Evolutionary conservation across 192 early-diverging fungal genomes (phyloP).

Genomic region (Linnemannia schmuckeri): DNA sequence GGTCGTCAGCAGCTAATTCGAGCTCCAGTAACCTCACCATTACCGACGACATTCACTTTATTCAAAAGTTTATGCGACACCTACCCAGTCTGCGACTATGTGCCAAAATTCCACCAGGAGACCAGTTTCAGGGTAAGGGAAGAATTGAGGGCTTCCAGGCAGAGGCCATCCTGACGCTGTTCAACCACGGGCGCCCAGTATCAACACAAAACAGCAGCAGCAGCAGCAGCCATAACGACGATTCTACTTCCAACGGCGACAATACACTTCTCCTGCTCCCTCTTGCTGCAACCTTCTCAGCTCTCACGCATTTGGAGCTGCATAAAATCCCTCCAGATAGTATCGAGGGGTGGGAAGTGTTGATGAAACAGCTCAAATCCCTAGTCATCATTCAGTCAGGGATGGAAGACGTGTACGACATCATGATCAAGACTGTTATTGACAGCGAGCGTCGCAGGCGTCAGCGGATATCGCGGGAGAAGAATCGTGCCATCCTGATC

Average conservation of each 20-base stretch:
- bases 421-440: conserved; percentile 58
- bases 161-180: conserved; percentile 29
- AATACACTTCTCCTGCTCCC: conserved; percentile 38
- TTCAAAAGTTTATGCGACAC: conserved; percentile 61
- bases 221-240: not conserved
- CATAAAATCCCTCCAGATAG: conserved; percentile 58
- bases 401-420: conserved; percentile 62
- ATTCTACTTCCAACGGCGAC: not conserved
- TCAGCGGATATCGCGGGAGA: conserved; percentile 14
- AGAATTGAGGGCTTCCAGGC: conserved; percentile 46
- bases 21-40: conserved; percentile 38
- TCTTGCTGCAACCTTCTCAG: conserved; percentile 45
- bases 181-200: conserved; percentile 30
- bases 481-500: conserved; percentile 25
- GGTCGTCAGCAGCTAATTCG: conserved; percentile 47
- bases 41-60: conserved; percentile 63
- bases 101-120: conserved; percentile 42
- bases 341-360: conserved; percentile 61
- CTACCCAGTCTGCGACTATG: conserved; percentile 59
- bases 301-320: conserved; percentile 63
- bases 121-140: conserved; percentile 32
- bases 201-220: not conserved
- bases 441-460: conserved; percentile 51
- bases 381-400: conserved; percentile 58
- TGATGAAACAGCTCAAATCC: conserved; percentile 56